Base-by-base conservation (phyloP, 169 alveolate genomes). In the Plasmodium cynomolgi region DNA sequence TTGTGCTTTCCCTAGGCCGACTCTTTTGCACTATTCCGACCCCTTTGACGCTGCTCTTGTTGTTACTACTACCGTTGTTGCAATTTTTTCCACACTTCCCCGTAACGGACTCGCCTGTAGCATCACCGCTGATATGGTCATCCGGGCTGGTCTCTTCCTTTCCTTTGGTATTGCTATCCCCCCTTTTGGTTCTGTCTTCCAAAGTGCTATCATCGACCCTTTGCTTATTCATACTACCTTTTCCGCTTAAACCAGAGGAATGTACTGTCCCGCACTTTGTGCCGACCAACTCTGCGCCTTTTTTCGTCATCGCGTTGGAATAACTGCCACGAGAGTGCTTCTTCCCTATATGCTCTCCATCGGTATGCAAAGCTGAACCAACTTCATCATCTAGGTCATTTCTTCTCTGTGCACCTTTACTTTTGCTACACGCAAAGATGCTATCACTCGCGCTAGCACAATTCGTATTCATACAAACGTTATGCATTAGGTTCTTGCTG, bases 41-140 rank as follows among this genome's bases (percentile, higher is more conserved):
- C 62, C 3, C 91, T 31, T 58, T 41, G 72, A 13, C 34, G 20
- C n/a, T 39, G 34, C 11, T 23, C 73, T n/a, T 68, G 29, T 6
- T 72, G 47, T 37, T 84, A 11, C 92, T 37, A 39, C 13, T 41
- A 13, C 39, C 92, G 3, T 31, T 83, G 72, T 39, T 83, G 77
- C 17, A 23, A 68, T 7, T 68, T 8, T 68, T 68, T 11, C 13
- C 15, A 15, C 41, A 68, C 17, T 8, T 68, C n/a, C 77, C 77
- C 13, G 17, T 3, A n/a, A 68, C 6, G 13, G 77, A 68, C 37
- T 68, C 77, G n/a, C 3, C 77, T 26, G 77, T 68, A 20, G 7
- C 37, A 68, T 68, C 77, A 26, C 41, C 77, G 37, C 41, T 68
- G 13, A 20, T 68, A 8, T 68, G 77, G 17, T 6, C 77, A 68